Base-by-base conservation (phyloP, 2,329 filamentous ascomycete species). In the Incumbomyces delicatus region DNA sequence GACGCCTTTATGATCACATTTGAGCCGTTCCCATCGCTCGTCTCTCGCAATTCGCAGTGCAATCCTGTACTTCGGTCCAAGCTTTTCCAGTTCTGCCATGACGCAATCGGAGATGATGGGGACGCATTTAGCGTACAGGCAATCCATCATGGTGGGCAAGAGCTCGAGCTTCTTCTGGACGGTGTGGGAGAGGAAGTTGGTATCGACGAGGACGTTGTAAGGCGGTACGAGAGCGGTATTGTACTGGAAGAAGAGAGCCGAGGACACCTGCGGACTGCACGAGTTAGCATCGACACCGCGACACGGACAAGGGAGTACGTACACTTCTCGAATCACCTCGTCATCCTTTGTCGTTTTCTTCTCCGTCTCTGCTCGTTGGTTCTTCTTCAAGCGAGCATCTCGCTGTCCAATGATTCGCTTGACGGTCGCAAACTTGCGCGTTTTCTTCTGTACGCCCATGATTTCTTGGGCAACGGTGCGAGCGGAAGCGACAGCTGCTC, bases 401-500 rank as follows among this genome's bases (percentile, higher is more conserved):
- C 81, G 79, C 60, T 85, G 80, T 41, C 85, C 82, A 57, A 95
- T 88, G 44, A 95, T 72, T 57, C 87, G 76, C 72, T 95, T 94
- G 61, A 88, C 80, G 67, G 63, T 51, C 22, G 81, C 90, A 65
- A 95, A 96, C 72, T 95, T 95, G 71, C 89, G 81, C 44, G 87
- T 94, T 65, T 82, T 87, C 73, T 94, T 95, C 53, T 82, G 79
- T 57, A 88, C 79, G 68, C 88, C 89, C 90, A 95, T 95, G 31
- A 51, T 65, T 57, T 55, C 47, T 50, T 27, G n/a, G 10, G n/a
- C 16, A 32, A n/a, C 2, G 14, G 37, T 27, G 5, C 22, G 22
- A 27, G 22, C 22, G 22, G 22, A 8, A 27, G 22, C 22, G 4
- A 8, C 22, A n/a, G n/a, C n/a, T n/a, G n/a, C n/a, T n/a, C n/a